Base-by-base conservation (phyloP, 2,329 filamentous ascomycete genomes). In the Ilyonectria mors-panacis region DNA sequence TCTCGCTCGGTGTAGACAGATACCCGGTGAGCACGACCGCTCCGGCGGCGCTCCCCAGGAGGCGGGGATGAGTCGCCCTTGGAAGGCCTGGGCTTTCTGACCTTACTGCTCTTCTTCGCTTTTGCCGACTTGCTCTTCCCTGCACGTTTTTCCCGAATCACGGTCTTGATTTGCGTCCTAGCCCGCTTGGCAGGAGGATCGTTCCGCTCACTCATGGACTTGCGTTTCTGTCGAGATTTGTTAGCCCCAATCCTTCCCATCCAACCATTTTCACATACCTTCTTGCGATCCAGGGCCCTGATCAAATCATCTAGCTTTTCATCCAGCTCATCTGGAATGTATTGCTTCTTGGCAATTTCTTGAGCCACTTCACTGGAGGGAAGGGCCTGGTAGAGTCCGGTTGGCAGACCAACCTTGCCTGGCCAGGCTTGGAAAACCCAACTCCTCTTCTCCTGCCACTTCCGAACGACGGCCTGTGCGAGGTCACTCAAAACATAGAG, bases 401-500 rank as follows among this genome's bases (percentile, higher is more conserved):
- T 88, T 0, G 96, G 95, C 65, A 98, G 83, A 17, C 93, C 91
- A 66, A 96, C 88, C 81, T 97, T 97, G 48, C 89, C 90, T 0
- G 94, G 89, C 79, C 92, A 97, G 1, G 93, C 92, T 77, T 96
- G 93, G 77, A 98, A 92, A 47, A 89, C 91, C 92, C 95, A 98
- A 47, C 91, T 92, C 77, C 93, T 93, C 73, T 91, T 88, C 69
- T 97, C 94, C 78, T 96, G 93, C 86, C 93, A 99, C 72, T 92
- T 91, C 54, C 94, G 89, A 66, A 98, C 92, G 13, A 95, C 87
- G 3, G 91, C 88, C 80, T 96, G 93, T 0, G 95, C 90, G 10
- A 99, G 87, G 79, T 99, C 96, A 58, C 94, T 95, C 42, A 99
- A 82, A 6, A 95, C 90, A 78, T 98, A 97, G 1, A 99, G 86